Evolutionary conservation across 2,329 filamentous ascomycete genomes (phyloP).

Genomic region (Fusarium mexicanum): DNA sequence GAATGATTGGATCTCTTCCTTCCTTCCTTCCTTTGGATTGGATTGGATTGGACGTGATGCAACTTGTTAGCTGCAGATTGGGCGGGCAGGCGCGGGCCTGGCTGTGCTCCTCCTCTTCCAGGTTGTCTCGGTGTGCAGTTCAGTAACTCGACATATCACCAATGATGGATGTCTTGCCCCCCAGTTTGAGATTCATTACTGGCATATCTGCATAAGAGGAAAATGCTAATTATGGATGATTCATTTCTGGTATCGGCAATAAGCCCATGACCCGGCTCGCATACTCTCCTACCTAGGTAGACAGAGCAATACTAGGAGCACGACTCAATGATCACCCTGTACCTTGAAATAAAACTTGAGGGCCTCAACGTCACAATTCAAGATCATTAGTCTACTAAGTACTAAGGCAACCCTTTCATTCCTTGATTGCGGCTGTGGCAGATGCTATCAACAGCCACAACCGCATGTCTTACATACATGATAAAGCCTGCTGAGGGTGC

Average conservation of each 20-base stretch:
- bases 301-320: background rate
- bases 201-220: background rate
- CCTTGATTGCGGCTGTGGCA: constrained; percentile 15
- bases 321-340: background rate
- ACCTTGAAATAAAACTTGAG: background rate
- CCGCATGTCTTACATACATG: constrained; percentile 6
- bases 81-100: constrained; percentile 28
- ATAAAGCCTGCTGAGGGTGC: background rate
- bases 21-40: constrained; percentile 3
- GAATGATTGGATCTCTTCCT: constrained; percentile 8
- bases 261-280: background rate
- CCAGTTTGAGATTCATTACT: background rate
- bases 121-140: background rate
- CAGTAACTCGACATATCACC: background rate
- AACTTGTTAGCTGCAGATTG: constrained; percentile 31
- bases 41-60: constrained; percentile 16
- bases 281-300: background rate
- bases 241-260: background rate
- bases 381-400: background rate
- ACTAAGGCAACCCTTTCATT: constrained; percentile 15
- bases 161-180: background rate
- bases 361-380: background rate
- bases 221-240: background rate
- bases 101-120: constrained; percentile 15
- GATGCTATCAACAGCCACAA: constrained; percentile 16